phyloP scores from a whole-genome alignment of 257 asterid species.

The Solanum raphanifolium region DNA sequence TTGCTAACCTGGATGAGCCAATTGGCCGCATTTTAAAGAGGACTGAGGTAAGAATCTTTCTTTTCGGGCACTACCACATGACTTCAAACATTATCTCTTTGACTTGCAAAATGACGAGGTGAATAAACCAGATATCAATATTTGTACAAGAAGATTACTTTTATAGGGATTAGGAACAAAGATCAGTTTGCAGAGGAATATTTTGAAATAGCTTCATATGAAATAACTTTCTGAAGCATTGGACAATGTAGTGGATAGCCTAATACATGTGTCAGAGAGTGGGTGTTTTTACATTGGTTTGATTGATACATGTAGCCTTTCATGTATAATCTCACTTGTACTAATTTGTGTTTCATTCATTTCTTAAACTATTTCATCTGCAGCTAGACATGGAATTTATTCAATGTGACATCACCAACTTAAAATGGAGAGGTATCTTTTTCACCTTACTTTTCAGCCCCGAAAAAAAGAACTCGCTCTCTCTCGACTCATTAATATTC shows the following conservation, averaged over 20 bases:
- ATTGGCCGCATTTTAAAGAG: slow-evolving; percentile 53
- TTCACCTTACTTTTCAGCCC: neutral
- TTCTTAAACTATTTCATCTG: slow-evolving; percentile 9
- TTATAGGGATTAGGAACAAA: neutral
- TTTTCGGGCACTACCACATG: neutral
- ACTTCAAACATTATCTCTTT: neutral
- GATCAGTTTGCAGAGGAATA: neutral
- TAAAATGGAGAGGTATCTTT: slow-evolving; percentile 48
- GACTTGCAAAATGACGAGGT: neutral
- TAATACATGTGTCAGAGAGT: neutral
- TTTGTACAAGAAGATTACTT: neutral
- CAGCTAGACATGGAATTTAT: slow-evolving; percentile 67
- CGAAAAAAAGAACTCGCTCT: too few species aligned
- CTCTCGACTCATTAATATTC: neutral
- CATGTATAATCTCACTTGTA: neutral
- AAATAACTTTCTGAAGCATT: neutral
- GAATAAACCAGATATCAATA: neutral
- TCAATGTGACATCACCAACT: slow-evolving; percentile 54
- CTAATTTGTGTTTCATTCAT: neutral
- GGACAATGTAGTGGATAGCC: neutral
- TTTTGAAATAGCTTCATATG: neutral
- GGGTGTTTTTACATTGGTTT: neutral
- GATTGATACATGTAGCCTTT: neutral
- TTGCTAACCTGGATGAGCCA: slow-evolving; percentile 78
- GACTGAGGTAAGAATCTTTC: slow-evolving; percentile 39